Evolutionary conservation across 2,329 filamentous ascomycete species (phyloP).

Genomic region (Trichophyton rubrum): DNA sequence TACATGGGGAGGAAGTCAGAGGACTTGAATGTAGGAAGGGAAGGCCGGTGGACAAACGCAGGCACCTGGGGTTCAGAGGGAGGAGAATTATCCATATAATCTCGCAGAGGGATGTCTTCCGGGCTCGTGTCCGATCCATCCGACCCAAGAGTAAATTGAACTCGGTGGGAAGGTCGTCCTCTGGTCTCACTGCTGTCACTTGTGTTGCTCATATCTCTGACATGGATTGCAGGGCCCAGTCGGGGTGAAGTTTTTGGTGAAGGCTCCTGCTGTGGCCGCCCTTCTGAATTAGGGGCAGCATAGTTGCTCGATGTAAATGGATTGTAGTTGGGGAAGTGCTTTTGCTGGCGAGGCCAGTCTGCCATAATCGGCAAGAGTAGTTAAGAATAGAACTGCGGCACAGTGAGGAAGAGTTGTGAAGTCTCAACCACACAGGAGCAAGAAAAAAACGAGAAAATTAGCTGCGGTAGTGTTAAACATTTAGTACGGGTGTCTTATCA

Average conservation of each 20-base stretch:
- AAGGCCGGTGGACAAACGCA: not conserved
- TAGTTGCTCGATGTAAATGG: not conserved
- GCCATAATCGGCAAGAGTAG: not conserved
- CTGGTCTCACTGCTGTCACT: not conserved
- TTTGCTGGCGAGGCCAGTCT: not conserved
- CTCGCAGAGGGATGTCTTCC: not conserved
- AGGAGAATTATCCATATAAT: not conserved
- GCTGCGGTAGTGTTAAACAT: too few species aligned
- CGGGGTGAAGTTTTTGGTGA: not conserved
- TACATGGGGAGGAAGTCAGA: not conserved
- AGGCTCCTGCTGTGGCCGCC: not conserved
- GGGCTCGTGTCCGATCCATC: slow-evolving; percentile 1
- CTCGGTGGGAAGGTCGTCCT: not conserved
- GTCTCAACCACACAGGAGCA: not conserved
- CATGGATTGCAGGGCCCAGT: not conserved
- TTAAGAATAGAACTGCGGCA: not conserved
- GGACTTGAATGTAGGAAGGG: not conserved
- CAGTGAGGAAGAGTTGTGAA: not conserved
- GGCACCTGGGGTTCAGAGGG: not conserved
- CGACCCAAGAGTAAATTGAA: slow-evolving; percentile 7
- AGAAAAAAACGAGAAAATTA: not conserved
- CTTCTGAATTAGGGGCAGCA: not conserved
- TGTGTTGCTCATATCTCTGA: slow-evolving; percentile 21
- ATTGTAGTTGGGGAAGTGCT: not conserved
- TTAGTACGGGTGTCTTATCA: too few species aligned